Evolutionary conservation across 371 early-diverging fungal species (phyloP).

Genomic region (Syncephalis plumigaleata): DNA sequence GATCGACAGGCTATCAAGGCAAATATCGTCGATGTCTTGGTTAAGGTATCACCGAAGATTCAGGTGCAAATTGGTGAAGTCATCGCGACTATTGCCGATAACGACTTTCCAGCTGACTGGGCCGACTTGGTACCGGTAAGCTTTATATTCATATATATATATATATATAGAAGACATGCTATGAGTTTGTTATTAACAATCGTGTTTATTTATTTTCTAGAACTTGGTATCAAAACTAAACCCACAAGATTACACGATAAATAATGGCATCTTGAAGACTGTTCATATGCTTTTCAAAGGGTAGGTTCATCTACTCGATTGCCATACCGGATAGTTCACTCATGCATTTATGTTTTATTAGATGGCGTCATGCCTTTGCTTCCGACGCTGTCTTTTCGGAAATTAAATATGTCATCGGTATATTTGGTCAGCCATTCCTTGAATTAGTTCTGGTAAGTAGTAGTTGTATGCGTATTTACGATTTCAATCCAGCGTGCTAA

Average conservation of each 20-base stretch:
- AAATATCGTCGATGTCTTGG: conserved; percentile 72
- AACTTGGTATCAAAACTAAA: conserved; percentile 61
- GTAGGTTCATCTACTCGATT: conserved; percentile 13
- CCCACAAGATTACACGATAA: conserved; percentile 54
- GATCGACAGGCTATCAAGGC: conserved; percentile 72
- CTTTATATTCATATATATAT: neutral
- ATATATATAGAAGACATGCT: too few species aligned
- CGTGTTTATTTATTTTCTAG: conserved; percentile 14
- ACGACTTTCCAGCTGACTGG: conserved; percentile 87
- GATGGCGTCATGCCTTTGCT: conserved; percentile 76
- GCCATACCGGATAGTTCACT: neutral
- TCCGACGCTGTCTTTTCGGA: conserved; percentile 60
- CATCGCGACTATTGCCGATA: conserved; percentile 72
- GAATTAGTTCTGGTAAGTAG: conserved; percentile 51
- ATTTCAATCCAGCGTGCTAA: neutral
- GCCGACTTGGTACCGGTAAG: conserved; percentile 56
- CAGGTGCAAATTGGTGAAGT: conserved; percentile 88
- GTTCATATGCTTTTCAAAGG: conserved; percentile 87
- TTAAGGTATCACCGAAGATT: conserved; percentile 51
- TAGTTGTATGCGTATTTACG: neutral
- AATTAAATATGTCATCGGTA: conserved; percentile 79
- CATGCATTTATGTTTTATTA: conserved; percentile 7
- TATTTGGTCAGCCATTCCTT: conserved; percentile 66
- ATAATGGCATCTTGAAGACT: conserved; percentile 82
- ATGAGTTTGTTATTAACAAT: too few species aligned